Base-by-base conservation (phyloP, 768 basidiomycete species). In the Leccinum pellstonianum region DNA sequence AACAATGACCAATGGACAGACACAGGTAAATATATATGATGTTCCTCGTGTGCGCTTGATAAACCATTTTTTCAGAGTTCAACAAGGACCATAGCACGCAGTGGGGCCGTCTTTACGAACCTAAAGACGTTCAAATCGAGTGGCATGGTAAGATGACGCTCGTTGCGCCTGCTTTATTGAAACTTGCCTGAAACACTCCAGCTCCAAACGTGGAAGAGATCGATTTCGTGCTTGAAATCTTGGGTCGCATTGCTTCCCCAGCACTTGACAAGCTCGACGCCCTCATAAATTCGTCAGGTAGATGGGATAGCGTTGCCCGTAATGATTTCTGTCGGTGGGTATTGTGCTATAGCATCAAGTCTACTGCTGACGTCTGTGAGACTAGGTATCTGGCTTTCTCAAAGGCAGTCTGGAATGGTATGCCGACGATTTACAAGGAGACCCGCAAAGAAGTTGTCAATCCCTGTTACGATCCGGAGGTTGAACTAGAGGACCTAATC, bases 291-390 rank as follows among this genome's bases (percentile, higher is more conserved):
- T 63, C 66, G 7, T 80, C 83, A 8, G 73, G 75, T 14, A 81
- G 73, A 51, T 91, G 92, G 85, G 84, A 90, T 66, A 83, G 76
- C 58, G 74, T 83, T 47, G 78, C 82, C 61, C 83, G 89, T 43
- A 92, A 91, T 66, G 91, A 91, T 70, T 91, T 93, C 68, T 97
- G 95, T 75, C 83, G 93, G 84, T 88, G 73, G 59, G 78, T 69
- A 21, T 29, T 61, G 29, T 1, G n/a, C 35, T 50, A 33, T 48
- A 46, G 17, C 11, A 27, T 64, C 1, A 48, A 15, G 19, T 33
- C 27, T 56, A 31, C 15, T 48, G 31, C 11, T 60, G 55, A 66
- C 35, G 35, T 58, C 2, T 52, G 5, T 56, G 54, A 50, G 43
- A 11, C n/a, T 60, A 84, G 91, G 51, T 87, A 85, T 69, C 75